Conservation (phyloP, 2,329 filamentous ascomycete species). For the Exophiala alcalophila region DNA sequence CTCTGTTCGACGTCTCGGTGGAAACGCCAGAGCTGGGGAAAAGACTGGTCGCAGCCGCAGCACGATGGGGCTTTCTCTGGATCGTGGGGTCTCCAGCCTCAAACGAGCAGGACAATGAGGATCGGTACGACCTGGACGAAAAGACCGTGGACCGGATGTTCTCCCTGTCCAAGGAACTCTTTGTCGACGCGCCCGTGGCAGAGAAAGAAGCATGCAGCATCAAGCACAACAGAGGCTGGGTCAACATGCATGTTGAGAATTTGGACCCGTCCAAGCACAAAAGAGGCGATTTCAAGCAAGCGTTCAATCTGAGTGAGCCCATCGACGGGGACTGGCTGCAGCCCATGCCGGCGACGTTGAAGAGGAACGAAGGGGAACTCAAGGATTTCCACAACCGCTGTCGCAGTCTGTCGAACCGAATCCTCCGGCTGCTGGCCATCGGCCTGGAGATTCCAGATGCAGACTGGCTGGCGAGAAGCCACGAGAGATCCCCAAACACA, state of each 20-base stretch:
- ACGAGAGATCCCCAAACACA: slow-evolving; percentile 9
- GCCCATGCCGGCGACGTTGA: slow-evolving; percentile 66
- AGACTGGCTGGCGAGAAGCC: slow-evolving; percentile 35
- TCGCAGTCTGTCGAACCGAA: slow-evolving; percentile 65
- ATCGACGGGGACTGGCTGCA: slow-evolving; percentile 62
- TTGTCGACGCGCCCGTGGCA: slow-evolving; percentile 6
- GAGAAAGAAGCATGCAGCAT: slow-evolving; percentile 14
- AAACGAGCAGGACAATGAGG: not conserved
- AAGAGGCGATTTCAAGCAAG: slow-evolving; percentile 87
- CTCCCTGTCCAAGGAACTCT: slow-evolving; percentile 10
- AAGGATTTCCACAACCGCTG: slow-evolving; percentile 67
- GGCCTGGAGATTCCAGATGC: slow-evolving; percentile 60
- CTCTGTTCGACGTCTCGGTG: slow-evolving; percentile 76
- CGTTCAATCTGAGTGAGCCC: slow-evolving; percentile 78
- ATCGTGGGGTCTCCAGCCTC: slow-evolving; percentile 44
- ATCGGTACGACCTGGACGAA: slow-evolving; percentile 11
- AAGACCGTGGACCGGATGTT: slow-evolving; percentile 8
- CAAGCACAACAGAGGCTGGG: slow-evolving; percentile 73
- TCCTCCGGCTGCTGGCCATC: slow-evolving; percentile 75
- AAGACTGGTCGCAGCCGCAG: slow-evolving; percentile 72
- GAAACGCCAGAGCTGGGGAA: slow-evolving; percentile 58
- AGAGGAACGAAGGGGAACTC: slow-evolving; percentile 55
- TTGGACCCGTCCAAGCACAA: slow-evolving; percentile 79
- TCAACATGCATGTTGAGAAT: slow-evolving; percentile 81
- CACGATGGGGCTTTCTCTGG: slow-evolving; percentile 84